Percentiles rank a stretch among this genome's conserved stretches.
These are phyloP conservation scores for Phyllosticta capitalensis DNA, from an alignment of 2,329 filamentous ascomycete species.

Conservation along the genomic window DNA sequence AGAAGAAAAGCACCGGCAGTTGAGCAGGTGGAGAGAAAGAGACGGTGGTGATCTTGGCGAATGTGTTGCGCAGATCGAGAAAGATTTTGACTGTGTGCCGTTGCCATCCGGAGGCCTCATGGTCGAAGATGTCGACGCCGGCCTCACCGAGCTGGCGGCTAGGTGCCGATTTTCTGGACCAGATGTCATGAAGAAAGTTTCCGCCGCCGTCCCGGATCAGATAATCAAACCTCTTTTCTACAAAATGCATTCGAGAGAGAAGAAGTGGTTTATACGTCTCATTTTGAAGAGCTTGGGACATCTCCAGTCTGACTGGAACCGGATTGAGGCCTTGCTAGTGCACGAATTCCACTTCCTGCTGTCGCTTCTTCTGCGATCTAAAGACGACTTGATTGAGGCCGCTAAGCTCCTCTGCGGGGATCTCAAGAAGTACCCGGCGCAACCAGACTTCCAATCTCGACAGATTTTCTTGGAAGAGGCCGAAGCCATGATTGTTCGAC, in stretches of 20 bases:
- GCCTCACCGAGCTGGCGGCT: constrained; percentile 58
- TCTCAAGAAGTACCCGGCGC: constrained; percentile 28
- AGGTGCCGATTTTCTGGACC: constrained; percentile 62
- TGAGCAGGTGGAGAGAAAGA: constrained; percentile 53
- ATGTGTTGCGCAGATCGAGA: constrained; percentile 58
- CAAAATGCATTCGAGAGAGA: constrained; percentile 55
- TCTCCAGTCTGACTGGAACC: constrained; percentile 45
- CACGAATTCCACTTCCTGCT: constrained; percentile 58
- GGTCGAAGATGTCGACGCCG: constrained; percentile 61
- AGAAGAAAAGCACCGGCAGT: constrained; percentile 47
- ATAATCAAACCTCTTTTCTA: constrained; percentile 49
- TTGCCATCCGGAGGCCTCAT: constrained; percentile 38
- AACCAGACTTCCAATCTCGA: constrained; percentile 25
- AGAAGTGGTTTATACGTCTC: constrained; percentile 79
- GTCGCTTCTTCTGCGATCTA: constrained; percentile 59
- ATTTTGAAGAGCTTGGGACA: constrained; percentile 69
- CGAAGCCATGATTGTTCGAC: constrained; percentile 24
- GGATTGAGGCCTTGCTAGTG: constrained; percentile 41
- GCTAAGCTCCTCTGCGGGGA: constrained; percentile 43
- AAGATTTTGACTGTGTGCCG: constrained; percentile 42
- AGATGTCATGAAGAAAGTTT: constrained; percentile 22
- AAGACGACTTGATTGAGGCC: constrained; percentile 56
- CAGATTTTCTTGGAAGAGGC: constrained; percentile 28
- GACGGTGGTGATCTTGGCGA: constrained; percentile 59
- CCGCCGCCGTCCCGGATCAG: constrained; percentile 19